A percentile compares a stretch with the other conserved stretches of the same genome.
These are phyloP conservation scores for Jatropha podagrica DNA, from an alignment of 441 rosid species.

Conservation along the genomic window DNA sequence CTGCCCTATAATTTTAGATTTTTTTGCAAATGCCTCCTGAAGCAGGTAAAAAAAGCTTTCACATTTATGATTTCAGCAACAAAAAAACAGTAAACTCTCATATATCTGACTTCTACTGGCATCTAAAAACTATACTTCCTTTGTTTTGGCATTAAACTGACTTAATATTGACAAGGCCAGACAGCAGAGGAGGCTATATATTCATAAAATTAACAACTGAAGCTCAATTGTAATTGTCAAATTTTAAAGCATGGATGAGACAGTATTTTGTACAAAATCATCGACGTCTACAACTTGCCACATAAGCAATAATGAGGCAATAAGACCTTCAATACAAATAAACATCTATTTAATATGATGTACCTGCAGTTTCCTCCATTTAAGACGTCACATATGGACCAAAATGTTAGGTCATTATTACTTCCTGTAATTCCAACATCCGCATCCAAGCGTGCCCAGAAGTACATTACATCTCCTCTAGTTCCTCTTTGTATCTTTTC, in stretches of 20 bases:
- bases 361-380: conserved; percentile 97
- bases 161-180: background rate
- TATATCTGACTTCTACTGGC: background rate
- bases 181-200: background rate
- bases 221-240: background rate
- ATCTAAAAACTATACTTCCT: background rate
- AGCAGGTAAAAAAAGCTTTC: background rate
- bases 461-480: conserved; percentile 77
- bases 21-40: background rate
- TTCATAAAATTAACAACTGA: background rate
- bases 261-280: background rate
- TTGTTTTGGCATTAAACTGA: background rate
- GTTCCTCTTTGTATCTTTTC: conserved; percentile 57
- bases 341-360: conserved; percentile 15
- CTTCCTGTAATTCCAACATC: conserved; percentile 54
- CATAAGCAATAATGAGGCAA: background rate
- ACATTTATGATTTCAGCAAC: background rate
- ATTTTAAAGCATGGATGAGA: background rate
- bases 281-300: background rate
- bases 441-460: conserved; percentile 76
- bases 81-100: background rate
- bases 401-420: conserved; percentile 61
- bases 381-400: conserved; percentile 94
- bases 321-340: background rate
- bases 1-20: background rate